phyloP scores from a whole-genome alignment of 2,329 filamentous ascomycete species.

The Phoma sp. region DNA sequence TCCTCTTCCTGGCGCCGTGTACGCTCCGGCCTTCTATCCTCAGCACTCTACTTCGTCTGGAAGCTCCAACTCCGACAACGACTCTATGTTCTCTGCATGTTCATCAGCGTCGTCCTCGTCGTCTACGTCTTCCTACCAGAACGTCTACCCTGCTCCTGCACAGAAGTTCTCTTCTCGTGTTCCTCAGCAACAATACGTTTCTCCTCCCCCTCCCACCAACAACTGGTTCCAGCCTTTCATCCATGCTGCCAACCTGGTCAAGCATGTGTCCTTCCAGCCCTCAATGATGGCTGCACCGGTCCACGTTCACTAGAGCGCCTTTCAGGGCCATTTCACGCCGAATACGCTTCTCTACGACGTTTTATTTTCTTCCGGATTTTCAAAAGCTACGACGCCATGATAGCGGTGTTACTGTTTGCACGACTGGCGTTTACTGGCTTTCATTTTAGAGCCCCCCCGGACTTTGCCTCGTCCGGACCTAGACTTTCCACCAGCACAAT shows the following conservation, averaged over 20 bases:
- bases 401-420: conserved; percentile 32
- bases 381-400: conserved; percentile 50
- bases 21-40: conserved; percentile 35
- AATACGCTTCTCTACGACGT: conserved; percentile 43
- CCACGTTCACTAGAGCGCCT: conserved; percentile 42
- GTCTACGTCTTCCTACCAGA: conserved; percentile 45
- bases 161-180: conserved; percentile 39
- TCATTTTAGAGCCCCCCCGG: conserved; percentile 39
- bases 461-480: conserved; percentile 23
- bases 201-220: conserved; percentile 39
- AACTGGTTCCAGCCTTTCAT: conserved; percentile 51
- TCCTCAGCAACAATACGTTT: conserved; percentile 47
- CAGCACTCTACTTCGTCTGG: conserved; percentile 46
- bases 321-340: conserved; percentile 20
- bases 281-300: conserved; percentile 46
- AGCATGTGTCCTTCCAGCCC: conserved; percentile 50
- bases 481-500: conserved; percentile 35
- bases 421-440: conserved; percentile 37
- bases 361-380: conserved; percentile 33
- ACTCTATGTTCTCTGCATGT: conserved; percentile 49
- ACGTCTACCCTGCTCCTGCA: conserved; percentile 31
- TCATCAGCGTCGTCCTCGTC: conserved; percentile 48
- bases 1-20: conserved; percentile 40
- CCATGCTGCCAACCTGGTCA: conserved; percentile 49
- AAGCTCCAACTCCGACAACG: conserved; percentile 49